These are phyloP conservation scores for Pezicula carpinea DNA, from an alignment of 2,329 filamentous ascomycete species.

Conservation along the genomic window DNA sequence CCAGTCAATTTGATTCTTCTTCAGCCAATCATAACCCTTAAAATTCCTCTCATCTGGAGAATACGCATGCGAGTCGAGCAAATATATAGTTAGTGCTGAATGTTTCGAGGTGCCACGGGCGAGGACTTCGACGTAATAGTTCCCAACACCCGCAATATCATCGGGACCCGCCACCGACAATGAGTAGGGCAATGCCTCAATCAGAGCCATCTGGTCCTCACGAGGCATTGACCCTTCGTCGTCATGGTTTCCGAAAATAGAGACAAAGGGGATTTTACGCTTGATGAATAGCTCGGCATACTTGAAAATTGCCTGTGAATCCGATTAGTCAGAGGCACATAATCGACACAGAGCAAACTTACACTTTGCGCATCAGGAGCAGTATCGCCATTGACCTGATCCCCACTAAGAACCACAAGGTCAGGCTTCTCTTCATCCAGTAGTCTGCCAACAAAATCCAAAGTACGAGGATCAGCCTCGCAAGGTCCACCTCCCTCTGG, in stretches of 20 bases:
- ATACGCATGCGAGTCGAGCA: constrained; percentile 90
- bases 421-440: constrained; percentile 93
- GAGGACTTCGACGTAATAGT: constrained; percentile 89
- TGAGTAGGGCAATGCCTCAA: constrained; percentile 84
- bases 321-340: constrained; percentile 16
- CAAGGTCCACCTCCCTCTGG: constrained; percentile 72
- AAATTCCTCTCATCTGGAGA: constrained; percentile 84
- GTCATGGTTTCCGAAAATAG: constrained; percentile 97
- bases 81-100: constrained; percentile 88
- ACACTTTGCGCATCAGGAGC: constrained; percentile 86
- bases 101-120: constrained; percentile 75
- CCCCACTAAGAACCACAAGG: constrained; percentile 84
- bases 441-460: constrained; percentile 81
- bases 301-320: constrained; percentile 79
- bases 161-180: constrained; percentile 79
- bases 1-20: constrained; percentile 91
- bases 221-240: constrained; percentile 77
- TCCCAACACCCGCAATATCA: constrained; percentile 84
- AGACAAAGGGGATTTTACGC: constrained; percentile 85
- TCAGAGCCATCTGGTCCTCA: constrained; percentile 74
- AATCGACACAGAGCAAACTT: constrained; percentile 24
- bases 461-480: constrained; percentile 84
- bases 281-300: constrained; percentile 79
- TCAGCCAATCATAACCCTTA: constrained; percentile 96
- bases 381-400: constrained; percentile 93